Evolutionary conservation across 176 grass and related monocot species (phyloP), one percentile per base, ranked within the genome.

Genomic region (Paspalum vaginatum): DNA sequence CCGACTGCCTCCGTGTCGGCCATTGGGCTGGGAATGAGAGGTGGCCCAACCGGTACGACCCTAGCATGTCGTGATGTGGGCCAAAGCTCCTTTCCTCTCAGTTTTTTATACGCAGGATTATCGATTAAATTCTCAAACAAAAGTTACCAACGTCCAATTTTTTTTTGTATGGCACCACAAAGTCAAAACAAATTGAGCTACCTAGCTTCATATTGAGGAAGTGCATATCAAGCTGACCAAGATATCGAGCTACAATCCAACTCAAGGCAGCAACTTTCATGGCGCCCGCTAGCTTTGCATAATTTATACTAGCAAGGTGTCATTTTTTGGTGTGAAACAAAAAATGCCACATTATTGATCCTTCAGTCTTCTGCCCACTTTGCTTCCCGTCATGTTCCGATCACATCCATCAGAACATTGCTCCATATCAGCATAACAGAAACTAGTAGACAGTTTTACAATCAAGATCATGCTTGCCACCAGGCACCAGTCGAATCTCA

Each of bases 1-100:
- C 52, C 6, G 15, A 71, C 25, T 24, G 67, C 32, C 20, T 42
- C 40, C 2, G n/a, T 51, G 68, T 83, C 80, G 70, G 70, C 40
- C 37, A 22, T 37, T 69, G 71, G 78, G 72, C 79, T n/a, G 11
- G 24, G 24, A 25, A 7, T 43, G 1, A 20, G 53, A 20, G 25
- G 21, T 45, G 22, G 59, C 72, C 62, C 62, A 46, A 16, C n/a
- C n/a, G n/a, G n/a, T n/a, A n/a, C n/a, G n/a, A n/a, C 32, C 32
- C 32, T 32, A 32, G 32, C 32, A 32, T 32, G 32, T 32, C 2
- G 32, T 32, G 32, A 1, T 4, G 37, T 74, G 67, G 57, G 20
- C 41, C 25, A 41, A 14, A 27, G 48, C 38, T 60, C 37, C 55
- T 58, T 24, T 24, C 9, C n/a, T 4, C 20, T 21, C 16, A 18